phyloP scores from a whole-genome alignment of 305 asterid species.

The Euphrasia arctica region DNA sequence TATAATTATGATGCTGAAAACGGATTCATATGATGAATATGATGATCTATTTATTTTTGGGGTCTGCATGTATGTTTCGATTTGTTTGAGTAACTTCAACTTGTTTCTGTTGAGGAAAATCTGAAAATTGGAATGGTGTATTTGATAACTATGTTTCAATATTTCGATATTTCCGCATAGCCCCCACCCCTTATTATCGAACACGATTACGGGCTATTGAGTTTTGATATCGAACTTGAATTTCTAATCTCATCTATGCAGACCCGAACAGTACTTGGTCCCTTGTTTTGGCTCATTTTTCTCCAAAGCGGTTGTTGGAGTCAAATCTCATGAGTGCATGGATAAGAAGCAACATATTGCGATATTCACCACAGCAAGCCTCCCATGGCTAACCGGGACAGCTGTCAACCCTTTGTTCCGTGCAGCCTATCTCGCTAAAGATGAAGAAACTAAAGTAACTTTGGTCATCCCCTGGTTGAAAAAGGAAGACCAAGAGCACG shows the following conservation, averaged over 20 bases:
- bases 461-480: slow-evolving; percentile 98
- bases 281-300: slow-evolving; percentile 24
- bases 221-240: neutral
- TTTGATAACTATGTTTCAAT: neutral
- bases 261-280: slow-evolving; percentile 17
- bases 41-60: neutral
- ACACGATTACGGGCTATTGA: neutral
- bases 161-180: no score
- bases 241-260: slow-evolving; percentile 27
- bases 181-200: neutral
- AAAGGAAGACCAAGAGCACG: slow-evolving; percentile 71
- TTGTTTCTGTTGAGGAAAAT: neutral
- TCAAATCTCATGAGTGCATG: slow-evolving; percentile 45
- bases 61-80: neutral
- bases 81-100: slow-evolving; percentile 12
- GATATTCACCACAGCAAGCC: slow-evolving; percentile 96
- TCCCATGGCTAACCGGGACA: slow-evolving; percentile 99
- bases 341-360: slow-evolving; percentile 71
- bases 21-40: no score
- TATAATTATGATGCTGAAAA: neutral
- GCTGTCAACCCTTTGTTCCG: slow-evolving; percentile 96
- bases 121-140: neutral
- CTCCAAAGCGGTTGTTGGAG: slow-evolving; percentile 23
- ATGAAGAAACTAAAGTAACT: slow-evolving; percentile 58
- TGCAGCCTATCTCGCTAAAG: slow-evolving; percentile 90